These are phyloP conservation scores for Cadophora sp. DNA, from an alignment of 2,329 filamentous ascomycete genomes.

Conservation along the genomic window DNA sequence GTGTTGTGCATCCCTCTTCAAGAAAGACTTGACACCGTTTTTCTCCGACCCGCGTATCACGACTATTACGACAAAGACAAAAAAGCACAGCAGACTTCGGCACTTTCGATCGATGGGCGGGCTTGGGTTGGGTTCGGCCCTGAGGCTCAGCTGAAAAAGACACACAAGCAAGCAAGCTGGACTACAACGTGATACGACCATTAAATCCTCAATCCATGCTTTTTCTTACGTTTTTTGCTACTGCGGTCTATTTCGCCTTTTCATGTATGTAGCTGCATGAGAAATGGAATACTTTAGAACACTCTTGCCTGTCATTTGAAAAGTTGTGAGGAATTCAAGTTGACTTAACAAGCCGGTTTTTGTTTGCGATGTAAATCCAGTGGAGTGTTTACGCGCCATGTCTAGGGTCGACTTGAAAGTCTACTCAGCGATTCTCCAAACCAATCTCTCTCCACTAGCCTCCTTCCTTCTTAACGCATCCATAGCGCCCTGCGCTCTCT, in stretches of 20 bases:
- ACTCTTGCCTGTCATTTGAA: no score
- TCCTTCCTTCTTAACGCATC: constrained; percentile 51
- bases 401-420: not conserved
- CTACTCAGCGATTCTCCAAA: constrained; percentile 38
- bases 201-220: constrained; percentile 27
- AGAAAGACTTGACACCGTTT: constrained; percentile 35
- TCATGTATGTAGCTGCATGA: constrained; percentile 43
- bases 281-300: constrained; percentile 40
- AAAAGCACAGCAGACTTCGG: constrained; percentile 25
- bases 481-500: constrained; percentile 49
- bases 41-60: constrained; percentile 35
- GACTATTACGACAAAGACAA: constrained; percentile 38
- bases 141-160: constrained; percentile 36
- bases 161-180: constrained; percentile 34
- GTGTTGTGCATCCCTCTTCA: constrained; percentile 35
- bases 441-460: constrained; percentile 52
- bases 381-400: not conserved
- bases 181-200: constrained; percentile 36
- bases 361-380: not conserved
- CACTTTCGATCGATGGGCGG: constrained; percentile 30
- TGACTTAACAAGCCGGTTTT: not conserved
- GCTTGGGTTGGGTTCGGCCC: constrained; percentile 23
- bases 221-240: constrained; percentile 33
- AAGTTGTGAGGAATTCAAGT: not conserved
- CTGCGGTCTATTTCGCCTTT: constrained; percentile 33